These are phyloP conservation scores for Pseudogymnoascus sp. DNA, from an alignment of 2,329 filamentous ascomycete species.

Conservation along the genomic window DNA sequence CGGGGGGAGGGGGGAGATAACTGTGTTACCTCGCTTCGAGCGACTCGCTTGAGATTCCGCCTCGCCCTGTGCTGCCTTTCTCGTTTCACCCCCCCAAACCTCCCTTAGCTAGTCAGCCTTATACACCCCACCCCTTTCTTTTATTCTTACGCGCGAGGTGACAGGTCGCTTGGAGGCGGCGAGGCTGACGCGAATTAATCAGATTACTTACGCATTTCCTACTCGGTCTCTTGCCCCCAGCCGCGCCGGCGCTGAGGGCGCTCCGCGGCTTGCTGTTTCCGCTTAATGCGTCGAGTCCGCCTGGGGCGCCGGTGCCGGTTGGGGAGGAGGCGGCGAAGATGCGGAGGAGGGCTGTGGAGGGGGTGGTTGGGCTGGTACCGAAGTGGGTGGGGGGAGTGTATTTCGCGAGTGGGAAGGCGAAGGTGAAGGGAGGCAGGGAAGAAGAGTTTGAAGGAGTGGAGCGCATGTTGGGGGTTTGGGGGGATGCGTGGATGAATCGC, in stretches of 20 bases:
- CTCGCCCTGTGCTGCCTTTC: neutral
- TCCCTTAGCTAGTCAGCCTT: neutral
- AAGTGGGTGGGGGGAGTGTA: slow-evolving; percentile 27
- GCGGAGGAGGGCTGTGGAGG: slow-evolving; percentile 57
- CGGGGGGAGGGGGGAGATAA: neutral
- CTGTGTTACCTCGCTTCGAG: neutral
- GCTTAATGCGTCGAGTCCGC: slow-evolving; percentile 65
- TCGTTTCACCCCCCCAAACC: neutral
- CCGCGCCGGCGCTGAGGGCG: slow-evolving; percentile 45
- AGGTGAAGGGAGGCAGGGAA: slow-evolving; percentile 22
- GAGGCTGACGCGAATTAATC: neutral
- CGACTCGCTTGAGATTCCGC: neutral
- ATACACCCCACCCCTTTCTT: neutral
- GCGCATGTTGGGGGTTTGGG: slow-evolving; percentile 62
- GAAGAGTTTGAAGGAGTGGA: slow-evolving; percentile 32
- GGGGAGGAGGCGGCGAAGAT: slow-evolving; percentile 50
- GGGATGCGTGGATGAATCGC: slow-evolving; percentile 84
- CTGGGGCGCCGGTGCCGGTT: slow-evolving; percentile 49
- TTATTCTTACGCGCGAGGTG: neutral
- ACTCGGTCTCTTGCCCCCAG: neutral
- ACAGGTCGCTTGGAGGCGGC: neutral
- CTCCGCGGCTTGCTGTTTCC: slow-evolving; percentile 78
- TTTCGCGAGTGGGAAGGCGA: slow-evolving; percentile 36
- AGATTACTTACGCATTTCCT: slow-evolving; percentile 1
- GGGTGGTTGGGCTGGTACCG: slow-evolving; percentile 42